Conservation (phyloP, 1,284 basidiomycete species). For the Takashimella koratensis region DNA sequence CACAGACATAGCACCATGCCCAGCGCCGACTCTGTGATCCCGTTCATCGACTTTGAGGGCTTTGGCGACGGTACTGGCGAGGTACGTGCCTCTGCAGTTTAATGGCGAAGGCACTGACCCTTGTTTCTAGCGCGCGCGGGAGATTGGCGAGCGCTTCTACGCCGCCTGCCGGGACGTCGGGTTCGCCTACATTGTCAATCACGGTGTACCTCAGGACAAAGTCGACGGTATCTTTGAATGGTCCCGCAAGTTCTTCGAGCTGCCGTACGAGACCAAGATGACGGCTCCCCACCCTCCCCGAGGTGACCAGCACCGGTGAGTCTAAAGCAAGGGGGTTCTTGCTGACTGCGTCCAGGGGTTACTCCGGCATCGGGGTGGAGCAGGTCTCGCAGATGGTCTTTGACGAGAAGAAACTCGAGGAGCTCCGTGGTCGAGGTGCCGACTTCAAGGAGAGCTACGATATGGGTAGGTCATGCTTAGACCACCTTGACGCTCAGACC, state of each 20-base stretch:
- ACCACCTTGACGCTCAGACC: background rate
- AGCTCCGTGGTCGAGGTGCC: constrained; percentile 48
- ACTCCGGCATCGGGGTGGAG: constrained; percentile 39
- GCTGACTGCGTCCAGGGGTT: constrained; percentile 53
- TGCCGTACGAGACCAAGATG: constrained; percentile 55
- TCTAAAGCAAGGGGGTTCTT: constrained; percentile 23
- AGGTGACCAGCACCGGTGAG: constrained; percentile 43
- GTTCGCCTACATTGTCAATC: constrained; percentile 52
- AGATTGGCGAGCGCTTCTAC: constrained; percentile 24
- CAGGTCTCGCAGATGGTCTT: constrained; percentile 37
- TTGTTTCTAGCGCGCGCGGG: constrained; percentile 11
- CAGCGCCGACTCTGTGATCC: constrained; percentile 17
- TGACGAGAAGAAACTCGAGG: constrained; percentile 44
- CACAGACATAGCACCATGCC: constrained; percentile 23
- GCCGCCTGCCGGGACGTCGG: constrained; percentile 42
- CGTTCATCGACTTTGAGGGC: constrained; percentile 30
- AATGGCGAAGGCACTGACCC: background rate
- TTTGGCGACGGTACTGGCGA: constrained; percentile 25
- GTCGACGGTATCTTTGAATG: constrained; percentile 57
- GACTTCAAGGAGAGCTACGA: constrained; percentile 62
- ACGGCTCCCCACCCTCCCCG: constrained; percentile 59
- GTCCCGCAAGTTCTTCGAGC: constrained; percentile 55
- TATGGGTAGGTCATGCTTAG: constrained; percentile 43
- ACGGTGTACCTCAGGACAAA: constrained; percentile 50
- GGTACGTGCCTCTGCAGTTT: constrained; percentile 1